Conservation (phyloP, 345 rosid genomes). For the Syzygium aromaticum region DNA sequence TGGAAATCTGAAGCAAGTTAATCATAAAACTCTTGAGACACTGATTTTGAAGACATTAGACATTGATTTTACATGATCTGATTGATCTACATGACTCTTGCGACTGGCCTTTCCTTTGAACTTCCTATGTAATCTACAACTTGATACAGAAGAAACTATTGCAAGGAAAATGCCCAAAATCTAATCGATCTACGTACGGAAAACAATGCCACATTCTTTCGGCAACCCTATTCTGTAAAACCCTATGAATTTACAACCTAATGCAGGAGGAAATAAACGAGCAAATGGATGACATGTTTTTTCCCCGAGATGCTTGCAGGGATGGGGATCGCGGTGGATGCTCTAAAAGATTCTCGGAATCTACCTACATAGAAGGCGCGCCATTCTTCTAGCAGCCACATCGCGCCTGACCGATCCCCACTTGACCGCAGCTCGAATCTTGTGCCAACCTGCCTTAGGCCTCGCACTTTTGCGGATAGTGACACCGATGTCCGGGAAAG, state of each 20-base stretch:
- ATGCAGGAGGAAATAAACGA: background rate
- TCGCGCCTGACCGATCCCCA: constrained; percentile 6
- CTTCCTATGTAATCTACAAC: background rate
- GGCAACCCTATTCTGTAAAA: background rate
- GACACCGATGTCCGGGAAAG: constrained; percentile 9
- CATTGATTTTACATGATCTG: background rate
- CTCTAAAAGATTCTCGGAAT: constrained; percentile 1
- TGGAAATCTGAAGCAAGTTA: background rate
- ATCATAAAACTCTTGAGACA: background rate
- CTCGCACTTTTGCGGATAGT: constrained; percentile 18
- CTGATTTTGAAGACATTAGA: background rate
- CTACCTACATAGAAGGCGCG: constrained; percentile 2
- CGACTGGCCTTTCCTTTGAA: background rate
- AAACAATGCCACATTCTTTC: background rate
- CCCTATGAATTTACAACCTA: background rate
- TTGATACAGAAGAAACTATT: background rate
- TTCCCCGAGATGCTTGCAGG: background rate
- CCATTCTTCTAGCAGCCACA: constrained; percentile 18
- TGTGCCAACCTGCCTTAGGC: constrained; percentile 52
- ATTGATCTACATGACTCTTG: background rate
- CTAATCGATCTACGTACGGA: background rate
- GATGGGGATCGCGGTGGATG: constrained; percentile 2
- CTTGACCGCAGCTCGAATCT: constrained; percentile 54
- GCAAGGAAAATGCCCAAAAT: background rate
- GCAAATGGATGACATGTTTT: background rate